A percentile compares a stretch with the other conserved stretches of the same genome.
Conservation (phyloP, 2,329 filamentous ascomycete genomes). For the Fusarium sp. region DNA sequence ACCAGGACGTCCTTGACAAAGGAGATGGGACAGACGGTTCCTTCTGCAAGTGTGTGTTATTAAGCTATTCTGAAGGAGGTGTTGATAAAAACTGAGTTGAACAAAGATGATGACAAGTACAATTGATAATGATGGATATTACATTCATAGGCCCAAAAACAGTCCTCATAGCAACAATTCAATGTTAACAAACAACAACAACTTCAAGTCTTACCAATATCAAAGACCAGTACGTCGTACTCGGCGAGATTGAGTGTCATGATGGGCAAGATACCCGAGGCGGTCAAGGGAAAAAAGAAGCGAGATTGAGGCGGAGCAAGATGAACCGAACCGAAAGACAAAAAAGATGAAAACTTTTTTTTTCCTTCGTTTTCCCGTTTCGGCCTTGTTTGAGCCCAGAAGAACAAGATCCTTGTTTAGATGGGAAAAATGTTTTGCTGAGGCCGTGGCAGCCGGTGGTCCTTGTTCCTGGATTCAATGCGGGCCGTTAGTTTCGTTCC, state of each 20-base stretch:
- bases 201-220: conserved; percentile 51
- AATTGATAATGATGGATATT: conserved; percentile 9
- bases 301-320: conserved; percentile 9
- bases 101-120: conserved; percentile 12
- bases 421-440: conserved; percentile 19
- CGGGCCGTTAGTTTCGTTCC: conserved; percentile 37
- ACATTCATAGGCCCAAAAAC: conserved; percentile 4
- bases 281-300: conserved; percentile 28
- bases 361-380: conserved; percentile 6
- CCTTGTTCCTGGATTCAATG: conserved; percentile 44
- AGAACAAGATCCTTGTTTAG: conserved; percentile 22
- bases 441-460: conserved; percentile 28
- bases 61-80: conserved; percentile 33
- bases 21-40: conserved; percentile 84
- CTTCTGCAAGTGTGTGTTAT: conserved; percentile 66
- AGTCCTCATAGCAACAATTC: conserved; percentile 2
- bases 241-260: conserved; percentile 45
- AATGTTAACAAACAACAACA: conserved; percentile 10
- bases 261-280: conserved; percentile 19
- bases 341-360: conserved; percentile 5
- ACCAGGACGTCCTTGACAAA: conserved; percentile 88
- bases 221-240: conserved; percentile 51
- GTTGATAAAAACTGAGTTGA: conserved; percentile 11
- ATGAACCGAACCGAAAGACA: conserved; percentile 8
- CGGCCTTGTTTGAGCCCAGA: conserved; percentile 5